These are phyloP conservation scores for Oropetium thomaeum DNA, from an alignment of 176 grass and related monocot genomes.

Conservation along the genomic window DNA sequence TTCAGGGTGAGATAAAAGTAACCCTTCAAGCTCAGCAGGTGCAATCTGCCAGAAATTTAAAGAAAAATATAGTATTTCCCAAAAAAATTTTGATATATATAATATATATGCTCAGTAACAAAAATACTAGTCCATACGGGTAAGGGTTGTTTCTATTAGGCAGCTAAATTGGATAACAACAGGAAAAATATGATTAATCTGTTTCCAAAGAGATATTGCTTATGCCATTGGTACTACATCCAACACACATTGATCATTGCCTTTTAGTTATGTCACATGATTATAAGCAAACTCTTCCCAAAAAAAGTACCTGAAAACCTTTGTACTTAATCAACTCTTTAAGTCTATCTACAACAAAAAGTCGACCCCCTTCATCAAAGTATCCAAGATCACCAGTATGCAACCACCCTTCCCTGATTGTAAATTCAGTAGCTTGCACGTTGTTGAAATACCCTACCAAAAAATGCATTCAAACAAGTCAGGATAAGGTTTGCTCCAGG, in stretches of 20 bases:
- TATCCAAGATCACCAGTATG: slow-evolving; percentile 96
- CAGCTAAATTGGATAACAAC: not conserved
- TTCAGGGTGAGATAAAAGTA: slow-evolving; percentile 85
- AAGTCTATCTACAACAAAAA: slow-evolving; percentile 91
- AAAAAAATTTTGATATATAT: not conserved
- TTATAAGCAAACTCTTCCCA: not conserved
- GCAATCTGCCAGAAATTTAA: slow-evolving; percentile 56
- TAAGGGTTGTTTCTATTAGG: not conserved
- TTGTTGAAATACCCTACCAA: slow-evolving; percentile 89
- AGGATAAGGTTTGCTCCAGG: not conserved
- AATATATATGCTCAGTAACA: not conserved
- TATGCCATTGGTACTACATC: not conserved
- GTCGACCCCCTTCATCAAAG: slow-evolving; percentile 62
- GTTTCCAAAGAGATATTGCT: not conserved
- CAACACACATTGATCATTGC: not conserved
- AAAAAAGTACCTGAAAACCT: slow-evolving; percentile 77
- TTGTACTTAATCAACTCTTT: slow-evolving; percentile 99
- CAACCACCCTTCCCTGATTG: slow-evolving; percentile 85
- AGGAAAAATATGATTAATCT: not conserved
- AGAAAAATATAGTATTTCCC: not conserved
- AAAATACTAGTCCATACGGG: not conserved
- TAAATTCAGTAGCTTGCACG: slow-evolving; percentile 78
- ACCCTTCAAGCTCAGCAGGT: slow-evolving; percentile 90
- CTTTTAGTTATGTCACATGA: not conserved
- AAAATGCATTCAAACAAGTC: not conserved